A percentile compares a stretch with the other conserved stretches of the same genome.
Evolutionary conservation across 352 stramenopile species (phyloP).

Genomic region (Nothophytophthora sp.): DNA sequence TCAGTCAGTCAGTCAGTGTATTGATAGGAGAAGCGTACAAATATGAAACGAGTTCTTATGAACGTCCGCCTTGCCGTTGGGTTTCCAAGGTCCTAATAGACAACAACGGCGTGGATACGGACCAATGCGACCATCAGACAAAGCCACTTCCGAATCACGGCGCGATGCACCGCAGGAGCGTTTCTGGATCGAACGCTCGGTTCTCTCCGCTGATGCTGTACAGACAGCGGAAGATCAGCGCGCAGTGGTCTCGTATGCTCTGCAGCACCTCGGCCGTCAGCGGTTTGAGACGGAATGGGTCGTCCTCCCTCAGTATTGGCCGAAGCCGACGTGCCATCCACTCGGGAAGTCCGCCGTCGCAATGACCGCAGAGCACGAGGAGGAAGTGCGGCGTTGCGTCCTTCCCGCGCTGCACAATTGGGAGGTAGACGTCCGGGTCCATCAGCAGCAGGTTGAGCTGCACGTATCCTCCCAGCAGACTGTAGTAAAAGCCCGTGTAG

Average conservation of each 20-base stretch:
- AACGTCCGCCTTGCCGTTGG: too few species aligned
- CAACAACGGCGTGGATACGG: slow-evolving; percentile 3
- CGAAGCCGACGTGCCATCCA: slow-evolving; percentile 12
- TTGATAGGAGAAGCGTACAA: slow-evolving; percentile 33
- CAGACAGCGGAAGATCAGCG: slow-evolving; percentile 26
- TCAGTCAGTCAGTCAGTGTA: too few species aligned
- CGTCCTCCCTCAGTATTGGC: slow-evolving; percentile 1
- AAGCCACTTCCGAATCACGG: not conserved
- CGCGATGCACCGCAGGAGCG: not conserved
- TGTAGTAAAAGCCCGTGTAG: slow-evolving; percentile 27
- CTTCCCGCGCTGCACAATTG: slow-evolving; percentile 15
- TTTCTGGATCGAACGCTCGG: slow-evolving; percentile 5
- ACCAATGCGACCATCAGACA: not conserved
- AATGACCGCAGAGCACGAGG: slow-evolving; percentile 11
- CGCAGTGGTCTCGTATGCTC: slow-evolving; percentile 25
- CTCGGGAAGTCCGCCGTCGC: slow-evolving; percentile 19
- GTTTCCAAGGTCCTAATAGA: slow-evolving; percentile 18
- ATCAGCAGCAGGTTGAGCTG: slow-evolving; percentile 34
- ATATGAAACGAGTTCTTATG: slow-evolving; percentile 23
- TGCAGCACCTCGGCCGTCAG: slow-evolving; percentile 18
- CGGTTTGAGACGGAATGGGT: slow-evolving; percentile 10
- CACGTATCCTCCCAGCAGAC: slow-evolving; percentile 27
- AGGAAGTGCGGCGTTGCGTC: slow-evolving; percentile 8
- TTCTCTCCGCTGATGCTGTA: slow-evolving; percentile 30
- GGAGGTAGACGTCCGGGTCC: slow-evolving; percentile 21